phyloP scores from a whole-genome alignment of 257 asterid species.

The Parsonsia alboflavescens region DNA sequence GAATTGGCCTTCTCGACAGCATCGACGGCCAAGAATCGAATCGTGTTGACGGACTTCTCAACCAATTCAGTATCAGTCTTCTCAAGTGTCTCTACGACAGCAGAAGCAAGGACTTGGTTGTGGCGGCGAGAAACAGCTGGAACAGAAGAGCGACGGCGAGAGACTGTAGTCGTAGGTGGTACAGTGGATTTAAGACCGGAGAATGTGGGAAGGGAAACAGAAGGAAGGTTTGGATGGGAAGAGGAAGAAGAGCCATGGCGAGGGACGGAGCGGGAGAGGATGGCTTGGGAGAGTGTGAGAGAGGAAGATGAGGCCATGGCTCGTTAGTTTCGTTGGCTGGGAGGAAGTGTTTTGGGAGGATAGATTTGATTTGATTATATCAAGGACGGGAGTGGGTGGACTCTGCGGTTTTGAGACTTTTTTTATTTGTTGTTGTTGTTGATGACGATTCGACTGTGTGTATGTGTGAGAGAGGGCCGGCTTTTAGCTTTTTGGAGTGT shows the following conservation, averaged over 20 bases:
- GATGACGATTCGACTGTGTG: not conserved
- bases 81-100: conserved; percentile 63
- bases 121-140: conserved; percentile 8
- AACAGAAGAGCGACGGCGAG: conserved; percentile 24
- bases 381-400: conserved; percentile 9
- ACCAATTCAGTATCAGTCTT: conserved; percentile 56
- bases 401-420: not conserved
- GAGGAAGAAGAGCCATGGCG: conserved; percentile 34
- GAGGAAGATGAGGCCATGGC: conserved; percentile 90
- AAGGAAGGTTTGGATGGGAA: conserved; percentile 17
- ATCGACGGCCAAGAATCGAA: conserved; percentile 41
- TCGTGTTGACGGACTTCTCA: conserved; percentile 59
- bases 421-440: not conserved
- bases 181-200: conserved; percentile 50
- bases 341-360: not conserved
- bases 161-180: conserved; percentile 31
- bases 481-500: conserved; percentile 31
- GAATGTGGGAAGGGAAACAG: conserved; percentile 42
- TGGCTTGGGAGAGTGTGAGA: conserved; percentile 83
- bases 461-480: not conserved
- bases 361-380: conserved; percentile 9
- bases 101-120: conserved; percentile 40
- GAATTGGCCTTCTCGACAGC: conserved; percentile 52
- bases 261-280: conserved; percentile 55
- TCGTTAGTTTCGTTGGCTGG: conserved; percentile 10